A percentile compares a stretch with the other conserved stretches of the same genome.
phyloP scores from a whole-genome alignment of 345 rosid genomes.

The Theobroma cacao region DNA sequence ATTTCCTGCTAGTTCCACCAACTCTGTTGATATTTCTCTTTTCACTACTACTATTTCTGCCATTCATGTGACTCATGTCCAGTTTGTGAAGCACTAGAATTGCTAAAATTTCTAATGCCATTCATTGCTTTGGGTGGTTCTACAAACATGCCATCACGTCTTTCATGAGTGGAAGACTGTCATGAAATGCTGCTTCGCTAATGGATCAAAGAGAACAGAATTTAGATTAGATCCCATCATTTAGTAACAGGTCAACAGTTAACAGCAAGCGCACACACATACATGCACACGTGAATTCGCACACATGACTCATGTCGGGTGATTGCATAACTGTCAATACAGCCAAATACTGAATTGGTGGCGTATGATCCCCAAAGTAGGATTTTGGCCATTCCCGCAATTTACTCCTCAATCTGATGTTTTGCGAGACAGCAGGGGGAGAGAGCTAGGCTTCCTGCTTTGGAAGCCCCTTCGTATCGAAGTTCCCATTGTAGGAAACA shows the following conservation, averaged over 20 bases:
- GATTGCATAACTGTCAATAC: background rate
- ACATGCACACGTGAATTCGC: background rate
- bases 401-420: background rate
- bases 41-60: background rate
- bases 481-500: background rate
- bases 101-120: background rate
- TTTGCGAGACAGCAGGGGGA: background rate
- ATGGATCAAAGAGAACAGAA: background rate
- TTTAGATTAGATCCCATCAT: background rate
- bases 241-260: too few relatives aligned
- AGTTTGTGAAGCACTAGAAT: background rate
- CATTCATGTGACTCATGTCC: background rate
- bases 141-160: background rate
- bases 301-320: background rate
- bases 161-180: background rate
- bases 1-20: slow-evolving; percentile 13
- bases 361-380: background rate
- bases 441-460: background rate
- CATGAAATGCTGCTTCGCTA: background rate
- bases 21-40: background rate
- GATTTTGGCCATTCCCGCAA: background rate
- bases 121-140: background rate
- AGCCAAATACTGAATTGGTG: background rate
- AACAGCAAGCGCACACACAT: background rate
- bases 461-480: background rate